phyloP scores from a whole-genome alignment of 2,329 filamentous ascomycete genomes.

The Proliferodiscus dingleyae region DNA sequence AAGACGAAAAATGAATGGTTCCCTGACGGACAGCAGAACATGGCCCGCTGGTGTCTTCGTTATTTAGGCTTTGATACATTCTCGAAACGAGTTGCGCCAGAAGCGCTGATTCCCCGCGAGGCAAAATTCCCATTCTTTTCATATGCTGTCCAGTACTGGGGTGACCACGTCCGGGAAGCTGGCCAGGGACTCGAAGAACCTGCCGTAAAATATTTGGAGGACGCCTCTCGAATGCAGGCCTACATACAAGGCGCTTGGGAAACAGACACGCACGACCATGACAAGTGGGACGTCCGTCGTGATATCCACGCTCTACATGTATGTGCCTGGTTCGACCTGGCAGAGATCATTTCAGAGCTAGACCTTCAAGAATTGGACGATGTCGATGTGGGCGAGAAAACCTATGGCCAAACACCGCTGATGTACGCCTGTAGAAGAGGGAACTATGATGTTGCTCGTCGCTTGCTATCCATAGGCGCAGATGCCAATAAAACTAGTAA shows the following conservation, averaged over 20 bases:
- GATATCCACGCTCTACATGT: slow-evolving; percentile 17
- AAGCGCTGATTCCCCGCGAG: slow-evolving; percentile 14
- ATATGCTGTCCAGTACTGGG: slow-evolving; percentile 26
- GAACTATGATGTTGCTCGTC: slow-evolving; percentile 29
- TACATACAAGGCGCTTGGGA: slow-evolving; percentile 19
- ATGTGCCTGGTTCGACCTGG: slow-evolving; percentile 17
- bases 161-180: slow-evolving; percentile 17
- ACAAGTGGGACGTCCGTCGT: slow-evolving; percentile 20
- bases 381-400: slow-evolving; percentile 13
- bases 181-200: slow-evolving; percentile 3
- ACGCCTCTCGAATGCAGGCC: slow-evolving; percentile 11
- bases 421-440: slow-evolving; percentile 30
- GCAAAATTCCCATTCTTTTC: slow-evolving; percentile 17
- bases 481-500: slow-evolving; percentile 7
- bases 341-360: slow-evolving; percentile 6
- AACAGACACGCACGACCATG: slow-evolving; percentile 8
- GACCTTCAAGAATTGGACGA: background rate
- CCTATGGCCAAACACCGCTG: slow-evolving; percentile 30
- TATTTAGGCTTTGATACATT: slow-evolving; percentile 13
- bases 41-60: slow-evolving; percentile 11
- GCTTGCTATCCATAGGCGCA: slow-evolving; percentile 11
- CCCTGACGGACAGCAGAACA: slow-evolving; percentile 4
- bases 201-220: slow-evolving; percentile 11
- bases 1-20: slow-evolving; percentile 9
- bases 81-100: slow-evolving; percentile 7